phyloP scores from a whole-genome alignment of 805 yeast genomes.

The Jamesozyma piceae region DNA sequence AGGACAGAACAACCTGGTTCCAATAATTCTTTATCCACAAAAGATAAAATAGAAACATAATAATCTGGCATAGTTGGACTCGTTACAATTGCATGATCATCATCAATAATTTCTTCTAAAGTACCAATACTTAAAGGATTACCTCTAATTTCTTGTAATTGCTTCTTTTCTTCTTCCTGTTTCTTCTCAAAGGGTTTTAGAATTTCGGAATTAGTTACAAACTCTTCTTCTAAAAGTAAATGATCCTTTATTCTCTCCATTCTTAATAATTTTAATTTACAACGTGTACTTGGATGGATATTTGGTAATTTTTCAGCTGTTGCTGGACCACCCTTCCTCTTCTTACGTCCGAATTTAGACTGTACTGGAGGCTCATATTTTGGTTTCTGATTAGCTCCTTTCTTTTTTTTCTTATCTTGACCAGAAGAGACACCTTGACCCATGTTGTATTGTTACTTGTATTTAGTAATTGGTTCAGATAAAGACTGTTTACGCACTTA shows the following conservation, averaged over 20 bases:
- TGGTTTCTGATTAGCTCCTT: constrained; percentile 76
- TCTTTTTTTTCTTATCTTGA: constrained; percentile 39
- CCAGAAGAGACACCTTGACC: constrained; percentile 33
- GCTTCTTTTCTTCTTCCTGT: constrained; percentile 91
- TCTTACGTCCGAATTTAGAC: constrained; percentile 84
- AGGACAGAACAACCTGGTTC: constrained; percentile 97
- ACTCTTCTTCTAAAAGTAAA: constrained; percentile 87
- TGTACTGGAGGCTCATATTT: constrained; percentile 98
- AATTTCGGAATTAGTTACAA: constrained; percentile 87
- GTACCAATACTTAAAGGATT: constrained; percentile 95
- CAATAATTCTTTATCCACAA: constrained; percentile 89
- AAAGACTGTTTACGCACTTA: too few relatives aligned
- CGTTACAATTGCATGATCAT: constrained; percentile 97
- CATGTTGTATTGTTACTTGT: constrained; percentile 11
- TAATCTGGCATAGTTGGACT: constrained; percentile 95
- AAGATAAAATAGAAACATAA: constrained; percentile 89
- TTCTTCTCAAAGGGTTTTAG: constrained; percentile 94
- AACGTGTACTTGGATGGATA: constrained; percentile 87
- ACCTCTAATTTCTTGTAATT: constrained; percentile 92
- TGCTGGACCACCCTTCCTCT: constrained; percentile 82
- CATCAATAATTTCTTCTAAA: constrained; percentile 93
- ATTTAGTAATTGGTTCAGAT: too few relatives aligned
- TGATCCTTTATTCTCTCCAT: constrained; percentile 97
- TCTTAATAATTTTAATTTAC: constrained; percentile 80
- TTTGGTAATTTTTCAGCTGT: constrained; percentile 74